Percentiles rank a stretch among this genome's conserved stretches.
Evolutionary conservation across 1,139 yeast genomes (phyloP).

Genomic region (Suhomyces coccinellae): DNA sequence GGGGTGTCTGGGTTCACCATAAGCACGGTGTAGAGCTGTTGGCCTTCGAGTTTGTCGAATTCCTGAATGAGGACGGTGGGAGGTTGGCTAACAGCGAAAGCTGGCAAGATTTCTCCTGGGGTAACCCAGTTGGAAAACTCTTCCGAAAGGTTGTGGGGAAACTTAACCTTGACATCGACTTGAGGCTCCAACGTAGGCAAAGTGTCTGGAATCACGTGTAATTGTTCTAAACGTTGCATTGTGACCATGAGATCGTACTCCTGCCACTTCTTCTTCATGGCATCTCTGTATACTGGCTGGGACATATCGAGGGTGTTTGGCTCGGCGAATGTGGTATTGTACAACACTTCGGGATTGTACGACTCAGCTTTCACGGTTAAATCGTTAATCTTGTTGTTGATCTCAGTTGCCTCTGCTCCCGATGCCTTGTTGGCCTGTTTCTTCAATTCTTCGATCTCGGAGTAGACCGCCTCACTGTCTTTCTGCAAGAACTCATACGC

Average conservation of each 20-base stretch:
- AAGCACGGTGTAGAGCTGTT: constrained; percentile 66
- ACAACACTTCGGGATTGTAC: constrained; percentile 80
- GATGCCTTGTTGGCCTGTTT: constrained; percentile 8
- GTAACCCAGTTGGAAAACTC: constrained; percentile 59
- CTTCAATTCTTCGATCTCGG: constrained; percentile 19
- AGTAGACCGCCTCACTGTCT: constrained; percentile 32
- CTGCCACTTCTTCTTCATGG: constrained; percentile 73
- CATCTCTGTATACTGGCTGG: constrained; percentile 76
- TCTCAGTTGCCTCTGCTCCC: constrained; percentile 8
- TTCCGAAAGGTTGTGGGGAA: constrained; percentile 64
- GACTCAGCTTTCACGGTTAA: constrained; percentile 52
- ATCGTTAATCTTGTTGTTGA: constrained; percentile 21
- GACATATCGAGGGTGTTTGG: constrained; percentile 58
- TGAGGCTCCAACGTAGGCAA: constrained; percentile 85
- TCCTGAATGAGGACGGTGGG: constrained; percentile 78
- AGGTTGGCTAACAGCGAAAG: constrained; percentile 68
- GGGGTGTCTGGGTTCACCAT: constrained; percentile 94
- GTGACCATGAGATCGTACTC: constrained; percentile 63
- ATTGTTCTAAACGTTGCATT: constrained; percentile 88
- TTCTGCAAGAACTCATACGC: constrained; percentile 63
- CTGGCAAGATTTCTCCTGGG: constrained; percentile 77
- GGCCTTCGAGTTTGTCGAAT: constrained; percentile 51
- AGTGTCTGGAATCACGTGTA: constrained; percentile 89
- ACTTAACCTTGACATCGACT: constrained; percentile 73
- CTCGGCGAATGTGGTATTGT: constrained; percentile 51